These are phyloP conservation scores for Chlorophyllum brunneum DNA, from an alignment of 768 basidiomycete species.

Conservation along the genomic window DNA sequence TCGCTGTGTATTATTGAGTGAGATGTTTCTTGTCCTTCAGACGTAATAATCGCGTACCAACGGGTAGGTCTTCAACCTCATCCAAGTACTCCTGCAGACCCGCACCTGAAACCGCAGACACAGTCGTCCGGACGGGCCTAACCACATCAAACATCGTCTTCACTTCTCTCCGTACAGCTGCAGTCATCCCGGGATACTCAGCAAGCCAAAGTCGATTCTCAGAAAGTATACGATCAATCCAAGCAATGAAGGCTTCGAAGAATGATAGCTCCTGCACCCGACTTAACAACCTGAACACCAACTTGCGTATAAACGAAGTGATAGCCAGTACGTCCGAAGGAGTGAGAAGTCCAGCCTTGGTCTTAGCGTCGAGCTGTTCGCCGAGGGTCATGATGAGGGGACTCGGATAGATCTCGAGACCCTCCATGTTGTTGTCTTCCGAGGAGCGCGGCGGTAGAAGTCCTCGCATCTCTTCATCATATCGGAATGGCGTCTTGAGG, in stretches of 20 bases:
- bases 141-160: slow-evolving; percentile 13
- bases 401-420: slow-evolving; percentile 8
- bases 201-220: slow-evolving; percentile 19
- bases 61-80: neutral
- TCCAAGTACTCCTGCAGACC: neutral
- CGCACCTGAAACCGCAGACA: neutral
- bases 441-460: slow-evolving; percentile 19
- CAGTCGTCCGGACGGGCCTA: neutral
- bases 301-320: slow-evolving; percentile 56
- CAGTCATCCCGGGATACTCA: slow-evolving; percentile 34
- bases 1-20: neutral
- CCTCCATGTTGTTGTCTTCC: neutral
- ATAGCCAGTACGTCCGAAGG: slow-evolving; percentile 64
- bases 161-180: slow-evolving; percentile 17
- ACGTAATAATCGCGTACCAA: neutral
- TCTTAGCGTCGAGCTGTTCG: slow-evolving; percentile 73
- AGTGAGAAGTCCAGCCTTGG: slow-evolving; percentile 47
- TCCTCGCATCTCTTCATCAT: slow-evolving; percentile 66
- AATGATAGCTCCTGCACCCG: slow-evolving; percentile 46
- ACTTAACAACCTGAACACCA: slow-evolving; percentile 53
- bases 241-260: slow-evolving; percentile 29
- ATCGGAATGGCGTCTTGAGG: slow-evolving; percentile 78
- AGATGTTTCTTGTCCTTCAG: neutral
- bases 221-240: slow-evolving; percentile 32
- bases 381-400: slow-evolving; percentile 77